Percentiles rank a stretch among this genome's conserved stretches.
Conservation (phyloP, 2,329 filamentous ascomycete genomes). For the Golovinomyces cichoracearum region DNA sequence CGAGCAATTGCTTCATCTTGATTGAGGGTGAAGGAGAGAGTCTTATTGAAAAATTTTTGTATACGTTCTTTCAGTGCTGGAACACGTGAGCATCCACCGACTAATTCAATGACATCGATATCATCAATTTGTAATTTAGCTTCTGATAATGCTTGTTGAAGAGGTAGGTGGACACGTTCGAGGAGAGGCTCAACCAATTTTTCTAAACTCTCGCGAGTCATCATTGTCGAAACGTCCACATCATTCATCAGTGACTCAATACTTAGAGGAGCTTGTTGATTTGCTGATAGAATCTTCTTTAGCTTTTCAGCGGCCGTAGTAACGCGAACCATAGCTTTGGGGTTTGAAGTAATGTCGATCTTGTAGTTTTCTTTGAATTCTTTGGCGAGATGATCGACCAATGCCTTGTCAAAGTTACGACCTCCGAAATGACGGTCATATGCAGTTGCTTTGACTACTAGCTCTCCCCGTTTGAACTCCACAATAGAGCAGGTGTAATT, state of each 20-base stretch:
- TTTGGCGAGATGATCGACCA: conserved; percentile 80
- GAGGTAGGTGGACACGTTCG: conserved; percentile 39
- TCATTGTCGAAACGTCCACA: conserved; percentile 62
- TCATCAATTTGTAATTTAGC: conserved; percentile 77
- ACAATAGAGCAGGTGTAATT: conserved; percentile 88
- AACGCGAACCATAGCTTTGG: conserved; percentile 70
- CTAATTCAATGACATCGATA: conserved; percentile 78
- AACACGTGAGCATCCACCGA: conserved; percentile 84
- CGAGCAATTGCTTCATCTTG: conserved; percentile 91
- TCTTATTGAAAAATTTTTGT: conserved; percentile 74
- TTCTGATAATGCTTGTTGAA: conserved; percentile 84
- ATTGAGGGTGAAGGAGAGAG: conserved; percentile 86
- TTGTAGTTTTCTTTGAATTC: conserved; percentile 98
- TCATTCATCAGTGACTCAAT: conserved; percentile 99
- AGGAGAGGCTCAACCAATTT: conserved; percentile 68
- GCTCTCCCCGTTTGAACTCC: conserved; percentile 91
- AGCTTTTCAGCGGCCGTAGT: conserved; percentile 79
- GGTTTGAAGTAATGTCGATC: conserved; percentile 76
- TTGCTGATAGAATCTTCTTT: conserved; percentile 95
- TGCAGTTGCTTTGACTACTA: conserved; percentile 73
- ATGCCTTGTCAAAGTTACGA: conserved; percentile 82
- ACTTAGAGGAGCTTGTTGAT: conserved; percentile 74
- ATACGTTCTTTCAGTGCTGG: conserved; percentile 78
- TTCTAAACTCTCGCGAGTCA: conserved; percentile 89
- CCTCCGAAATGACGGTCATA: conserved; percentile 94